Base-by-base conservation (phyloP, 176 grass and related monocot genomes). In the Phoenix dactylifera region DNA sequence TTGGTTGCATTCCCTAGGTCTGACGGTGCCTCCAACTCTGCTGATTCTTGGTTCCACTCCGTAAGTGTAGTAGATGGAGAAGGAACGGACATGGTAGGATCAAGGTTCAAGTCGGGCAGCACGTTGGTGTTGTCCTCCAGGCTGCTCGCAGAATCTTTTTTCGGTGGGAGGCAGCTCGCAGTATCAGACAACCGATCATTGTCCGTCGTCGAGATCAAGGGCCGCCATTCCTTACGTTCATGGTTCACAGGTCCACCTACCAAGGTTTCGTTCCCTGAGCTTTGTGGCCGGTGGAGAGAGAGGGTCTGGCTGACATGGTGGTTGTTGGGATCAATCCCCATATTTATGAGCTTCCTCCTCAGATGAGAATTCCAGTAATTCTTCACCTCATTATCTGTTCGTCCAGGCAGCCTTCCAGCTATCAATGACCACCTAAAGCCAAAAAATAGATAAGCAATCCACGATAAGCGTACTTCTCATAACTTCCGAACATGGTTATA, bases 381-480 rank as follows among this genome's bases (percentile, higher is more conserved):
- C 66, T 74, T 69, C 4, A 84, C 66, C 71, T 84, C 81, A 12
- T 51, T 35, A 17, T 53, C 72, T 0, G 72, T 79, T 66, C 82
- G 64, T 22, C 82, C 82, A 3, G 82, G 82, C 3, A 85, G 51
- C 57, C 82, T 79, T 18, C 82, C 76, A 22, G 82, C 82, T 24
- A 85, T 76, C 60, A 85, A 32, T 16, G 72, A 39, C 82, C 82
- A 85, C 12, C 81, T 83, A 17, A 44, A 44, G 10, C 1, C 7
- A 9, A 44, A 44, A 44, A 14, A 44, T 14, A 12, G 7, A 44
- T 3, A 44, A 44, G 35, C 10, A 44, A 44, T 12, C 29, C 29
- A 32, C 9, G 9, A 44, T 6, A 30, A 30, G 5, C 28, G 28
- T 30, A 44, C 2, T 44, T 44, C 35, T 14, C 35, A 44, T 32